Base-by-base conservation (phyloP, 768 basidiomycete genomes). In the Leccinum uliginosum region DNA sequence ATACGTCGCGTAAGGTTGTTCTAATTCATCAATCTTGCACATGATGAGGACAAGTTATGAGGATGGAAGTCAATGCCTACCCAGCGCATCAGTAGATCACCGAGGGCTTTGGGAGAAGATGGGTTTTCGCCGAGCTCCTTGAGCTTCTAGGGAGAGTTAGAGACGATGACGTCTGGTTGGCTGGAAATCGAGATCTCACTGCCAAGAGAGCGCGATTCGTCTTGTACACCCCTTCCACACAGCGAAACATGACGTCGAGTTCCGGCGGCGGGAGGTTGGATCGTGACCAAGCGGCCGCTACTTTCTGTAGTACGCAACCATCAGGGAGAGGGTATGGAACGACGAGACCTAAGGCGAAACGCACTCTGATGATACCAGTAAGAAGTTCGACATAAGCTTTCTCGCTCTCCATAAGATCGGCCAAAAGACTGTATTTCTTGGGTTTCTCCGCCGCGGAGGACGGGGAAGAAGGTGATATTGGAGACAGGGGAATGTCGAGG, bases 71-170 rank as follows among this genome's bases (percentile, higher is more conserved):
- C 54, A 50, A 46, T 48, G 75, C 90, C 59, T 62, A 96, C 96
- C 97, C 96, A 98, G 75, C 89, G 86, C 89, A 98, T 97, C 53
- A 99, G 78, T 40, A 99, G 77, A 71, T 98, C 96, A 40, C 97
- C 95, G 27, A 99, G 78, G 12, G 89, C 93, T 68, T 94, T 97
- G 6, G 95, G 93, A 12, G 91, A 92, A 5, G 91, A 86, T 2
- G 96, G 95, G 73, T 87, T 91, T 17, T 89, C 83, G 19, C 93
- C 95, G 59, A 98, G 93, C 58, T 96, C 94, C 72, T 90, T 93
- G 54, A 98, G 77, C 84, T 90, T 91, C 95, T 97, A 71, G 30
- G 55, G 58, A 57, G 53, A 59, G 51, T 67, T 62, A 60, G 60
- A 48, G 9, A 51, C 15, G n/a, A 47, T 24, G 53, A 44, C 26